Conservation (phyloP, 139 green algal genomes). For the Zygnema cylindricum region DNA sequence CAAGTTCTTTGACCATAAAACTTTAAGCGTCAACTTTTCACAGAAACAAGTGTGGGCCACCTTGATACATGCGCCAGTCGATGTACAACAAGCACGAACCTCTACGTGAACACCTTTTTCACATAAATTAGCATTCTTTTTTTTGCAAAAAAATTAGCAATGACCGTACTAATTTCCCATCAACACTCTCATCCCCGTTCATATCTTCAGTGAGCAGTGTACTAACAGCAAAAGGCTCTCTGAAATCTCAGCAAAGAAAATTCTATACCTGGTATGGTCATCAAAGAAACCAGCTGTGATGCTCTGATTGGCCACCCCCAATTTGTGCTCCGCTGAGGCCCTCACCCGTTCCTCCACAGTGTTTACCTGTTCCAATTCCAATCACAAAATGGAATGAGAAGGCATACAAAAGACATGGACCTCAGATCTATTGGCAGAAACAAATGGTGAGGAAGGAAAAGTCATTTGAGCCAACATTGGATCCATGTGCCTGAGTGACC, state of each 20-base stretch:
- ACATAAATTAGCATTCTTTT: too few species aligned
- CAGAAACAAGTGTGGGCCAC: too few species aligned
- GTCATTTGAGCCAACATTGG: neutral
- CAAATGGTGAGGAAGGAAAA: neutral
- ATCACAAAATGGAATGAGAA: too few species aligned
- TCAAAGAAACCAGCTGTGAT: conserved; percentile 63
- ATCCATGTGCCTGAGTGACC: conserved; percentile 26
- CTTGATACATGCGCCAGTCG: neutral
- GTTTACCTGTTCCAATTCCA: conserved; percentile 5
- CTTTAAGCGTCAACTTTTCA: conserved; percentile 9
- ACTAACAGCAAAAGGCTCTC: too few species aligned
- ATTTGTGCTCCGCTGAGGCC: conserved; percentile 48
- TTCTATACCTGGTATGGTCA: conserved; percentile 42
- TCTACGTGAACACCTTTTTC: too few species aligned
- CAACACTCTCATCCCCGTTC: too few species aligned
- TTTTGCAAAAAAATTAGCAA: too few species aligned
- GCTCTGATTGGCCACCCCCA: conserved; percentile 58
- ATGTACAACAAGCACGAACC: neutral
- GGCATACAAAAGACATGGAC: too few species aligned
- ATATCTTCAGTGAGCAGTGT: too few species aligned
- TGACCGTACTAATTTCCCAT: too few species aligned
- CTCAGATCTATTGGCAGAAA: neutral
- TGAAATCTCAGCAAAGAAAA: too few species aligned
- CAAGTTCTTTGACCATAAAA: conserved; percentile 16
- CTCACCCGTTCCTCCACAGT: conserved; percentile 55